Evolutionary conservation across 768 basidiomycete genomes (phyloP), one percentile per base, ranked within the genome.

Genomic region (Amanita thiersii): DNA sequence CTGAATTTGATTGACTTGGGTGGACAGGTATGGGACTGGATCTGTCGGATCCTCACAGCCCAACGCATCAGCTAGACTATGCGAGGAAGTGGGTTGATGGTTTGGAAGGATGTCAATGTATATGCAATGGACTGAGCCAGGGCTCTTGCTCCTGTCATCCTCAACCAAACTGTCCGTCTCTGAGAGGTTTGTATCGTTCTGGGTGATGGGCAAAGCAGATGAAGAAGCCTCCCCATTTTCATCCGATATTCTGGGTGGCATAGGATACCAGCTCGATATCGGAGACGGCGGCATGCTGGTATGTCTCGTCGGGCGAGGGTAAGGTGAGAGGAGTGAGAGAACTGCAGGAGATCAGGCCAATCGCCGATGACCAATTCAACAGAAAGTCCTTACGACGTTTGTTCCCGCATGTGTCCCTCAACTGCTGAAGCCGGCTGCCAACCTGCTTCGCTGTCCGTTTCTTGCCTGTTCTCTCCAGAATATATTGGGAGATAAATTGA

Each of bases 401-500:
- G 28, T 82, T 83, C 36, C 81, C 77, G 50, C 77, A 72, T 2
- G 81, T 81, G 57, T 87, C 83, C 50, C 82, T 64, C 39, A 87
- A 71, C 53, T 86, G 84, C 54, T 87, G 85, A 23, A 87, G 65
- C 42, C 85, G 81, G 53, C 81, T 84, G 44, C 85, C 84, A 35
- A 87, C 84, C 59, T 86, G 84, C 56, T 86, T 86, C 17, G 84
- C 74, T 5, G 81, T 80, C 45, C 85, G 71, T 46, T 70, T 66
- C 56, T 80, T 77, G 17, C 84, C 81, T 0, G 85, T 87, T 47
- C 70, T 72, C 25, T 68, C 65, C 54, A 66, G 76, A 54, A 87
- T 86, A 60, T 81, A 79, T 49, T 87, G 81, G 39, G 84, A 82
- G 47, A 86, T 82, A 60, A 86, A 87, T 35, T 79, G 72, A 60